phyloP scores from a whole-genome alignment of 805 yeast species.

The Blastobotrys parvus region DNA sequence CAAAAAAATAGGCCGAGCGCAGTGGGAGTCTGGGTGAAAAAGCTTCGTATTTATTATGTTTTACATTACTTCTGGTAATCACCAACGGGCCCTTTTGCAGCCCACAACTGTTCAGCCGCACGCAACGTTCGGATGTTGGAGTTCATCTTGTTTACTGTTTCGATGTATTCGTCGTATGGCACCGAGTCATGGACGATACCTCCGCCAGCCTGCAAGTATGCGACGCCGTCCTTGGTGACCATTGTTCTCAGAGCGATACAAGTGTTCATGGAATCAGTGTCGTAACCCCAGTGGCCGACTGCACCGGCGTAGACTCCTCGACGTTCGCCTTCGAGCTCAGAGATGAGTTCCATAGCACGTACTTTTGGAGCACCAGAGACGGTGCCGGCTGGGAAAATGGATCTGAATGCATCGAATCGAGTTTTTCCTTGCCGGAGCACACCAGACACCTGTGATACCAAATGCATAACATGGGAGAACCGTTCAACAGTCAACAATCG shows the following conservation, averaged over 20 bases:
- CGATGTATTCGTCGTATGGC: conserved; percentile 89
- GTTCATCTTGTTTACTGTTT: conserved; percentile 94
- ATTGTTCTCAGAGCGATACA: conserved; percentile 96
- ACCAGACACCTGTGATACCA: conserved; percentile 93
- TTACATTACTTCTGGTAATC: not conserved
- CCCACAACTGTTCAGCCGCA: conserved; percentile 67
- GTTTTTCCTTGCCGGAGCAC: conserved; percentile 74
- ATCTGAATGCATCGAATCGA: conserved; percentile 93
- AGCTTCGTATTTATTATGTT: too few relatives aligned
- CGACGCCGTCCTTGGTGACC: conserved; percentile 86
- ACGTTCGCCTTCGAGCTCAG: conserved; percentile 81
- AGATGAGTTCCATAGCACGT: conserved; percentile 89
- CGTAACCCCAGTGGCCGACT: conserved; percentile 97
- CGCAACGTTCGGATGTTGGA: conserved; percentile 85
- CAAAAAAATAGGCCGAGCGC: too few relatives aligned
- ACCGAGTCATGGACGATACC: conserved; percentile 96
- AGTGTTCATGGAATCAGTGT: conserved; percentile 91
- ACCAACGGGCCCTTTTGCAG: not conserved
- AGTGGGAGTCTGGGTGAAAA: too few relatives aligned
- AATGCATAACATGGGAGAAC: conserved; percentile 94
- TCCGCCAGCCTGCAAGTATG: conserved; percentile 97
- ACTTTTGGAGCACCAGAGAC: conserved; percentile 98
- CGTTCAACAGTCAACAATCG: conserved; percentile 82
- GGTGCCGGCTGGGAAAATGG: conserved; percentile 98
- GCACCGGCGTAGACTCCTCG: conserved; percentile 99